Evolutionary conservation across 2,329 filamentous ascomycete species (phyloP), one percentile per base, ranked within the genome.

Genomic region (Colletotrichum tanaceti): DNA sequence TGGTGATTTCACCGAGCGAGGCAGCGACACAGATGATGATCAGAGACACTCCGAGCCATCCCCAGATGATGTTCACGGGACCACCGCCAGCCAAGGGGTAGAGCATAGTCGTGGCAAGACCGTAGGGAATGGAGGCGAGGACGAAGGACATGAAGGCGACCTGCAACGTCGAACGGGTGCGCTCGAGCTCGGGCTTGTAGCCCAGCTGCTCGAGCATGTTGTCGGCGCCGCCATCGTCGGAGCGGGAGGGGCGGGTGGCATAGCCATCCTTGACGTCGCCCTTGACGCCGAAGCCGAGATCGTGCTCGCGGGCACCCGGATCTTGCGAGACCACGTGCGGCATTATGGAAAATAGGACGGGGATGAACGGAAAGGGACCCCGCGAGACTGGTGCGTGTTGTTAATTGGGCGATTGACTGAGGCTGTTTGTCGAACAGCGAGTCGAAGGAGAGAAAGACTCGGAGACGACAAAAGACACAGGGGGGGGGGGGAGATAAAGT

Each of bases 61-160:
- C 91, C 90, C 90, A 92, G 76, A 93, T 89, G 74, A 93, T 88
- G 75, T 88, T 87, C 68, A 88, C 86, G 9, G 90, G 88, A 2
- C 90, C 90, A 68, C 90, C 90, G 71, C 87, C 88, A 65, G 86
- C 81, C 49, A 92, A 78, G 4, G 91, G 90, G 75, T 91, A 92
- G 77, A 84, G 85, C 72, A 93, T 78, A 9, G 90, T 93, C 1
- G 91, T 93, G 52, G 89, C 86, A 46, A 93, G 83, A 74, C 91
- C 91, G 78, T 92, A 93, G 11, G 91, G 91, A 70, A 93, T 91
- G 3, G 90, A 90, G 55, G 91, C 90, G 62, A 93, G 86, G 72
- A 93, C 90, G 75, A 93, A 93, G 70, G 89, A 91, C 90, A 91
- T 92, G 84, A 91, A 91, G 73, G 89, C 89, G 61, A 91, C 89